phyloP scores from a whole-genome alignment of 345 rosid genomes.

The Gossypium australe region DNA sequence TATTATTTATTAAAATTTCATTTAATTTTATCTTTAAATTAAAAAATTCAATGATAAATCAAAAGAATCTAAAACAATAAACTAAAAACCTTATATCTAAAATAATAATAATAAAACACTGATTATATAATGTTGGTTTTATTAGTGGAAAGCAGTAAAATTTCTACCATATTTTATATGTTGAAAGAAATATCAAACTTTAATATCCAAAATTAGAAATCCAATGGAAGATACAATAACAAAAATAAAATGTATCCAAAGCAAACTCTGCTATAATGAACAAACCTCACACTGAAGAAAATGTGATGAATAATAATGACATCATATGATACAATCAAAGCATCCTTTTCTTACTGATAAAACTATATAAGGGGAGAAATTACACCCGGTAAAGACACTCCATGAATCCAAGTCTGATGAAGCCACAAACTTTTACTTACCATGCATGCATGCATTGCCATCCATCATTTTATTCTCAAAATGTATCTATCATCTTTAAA shows the following conservation, averaged over 20 bases:
- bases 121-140: too few relatives aligned
- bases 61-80: too few relatives aligned
- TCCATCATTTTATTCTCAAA: neutral
- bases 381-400: constrained; percentile 1
- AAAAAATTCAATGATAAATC: too few relatives aligned
- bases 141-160: too few relatives aligned
- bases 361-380: neutral
- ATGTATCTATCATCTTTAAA: neutral
- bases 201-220: neutral
- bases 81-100: too few relatives aligned
- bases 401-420: constrained; percentile 1
- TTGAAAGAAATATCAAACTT: neutral
- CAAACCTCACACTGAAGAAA: neutral
- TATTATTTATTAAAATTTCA: too few relatives aligned
- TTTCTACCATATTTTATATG: too few relatives aligned
- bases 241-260: neutral
- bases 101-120: too few relatives aligned
- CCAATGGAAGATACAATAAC: neutral
- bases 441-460: neutral
- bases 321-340: constrained; percentile 11
- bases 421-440: neutral
- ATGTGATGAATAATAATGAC: neutral
- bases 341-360: neutral
- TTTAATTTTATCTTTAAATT: too few relatives aligned
- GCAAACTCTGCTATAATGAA: constrained; percentile 3